phyloP scores from a whole-genome alignment of 345 rosid genomes.

The Lepidium aucheri region DNA sequence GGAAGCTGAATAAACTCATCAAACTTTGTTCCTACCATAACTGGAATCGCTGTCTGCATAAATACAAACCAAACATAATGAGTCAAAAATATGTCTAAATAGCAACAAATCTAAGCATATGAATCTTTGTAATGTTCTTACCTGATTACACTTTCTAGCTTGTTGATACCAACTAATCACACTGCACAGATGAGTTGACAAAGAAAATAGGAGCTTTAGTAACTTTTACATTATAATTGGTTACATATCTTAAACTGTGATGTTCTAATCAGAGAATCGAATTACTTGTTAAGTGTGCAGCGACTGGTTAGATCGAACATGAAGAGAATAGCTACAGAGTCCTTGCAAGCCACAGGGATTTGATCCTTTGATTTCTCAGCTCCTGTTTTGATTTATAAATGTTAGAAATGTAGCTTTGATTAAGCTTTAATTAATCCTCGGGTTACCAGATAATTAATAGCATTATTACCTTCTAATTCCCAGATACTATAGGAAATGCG shows the following conservation, averaged over 20 bases:
- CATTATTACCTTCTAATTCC: constrained; percentile 60
- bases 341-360: constrained; percentile 70
- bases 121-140: neutral
- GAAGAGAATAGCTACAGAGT: constrained; percentile 74
- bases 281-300: constrained; percentile 52
- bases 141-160: constrained; percentile 82
- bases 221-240: too few relatives aligned
- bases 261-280: too few relatives aligned
- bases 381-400: constrained; percentile 29
- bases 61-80: neutral
- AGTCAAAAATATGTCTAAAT: too few relatives aligned
- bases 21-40: constrained; percentile 81
- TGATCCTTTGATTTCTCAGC: constrained; percentile 38
- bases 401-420: neutral
- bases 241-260: too few relatives aligned
- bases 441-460: neutral
- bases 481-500: constrained; percentile 73
- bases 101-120: too few relatives aligned
- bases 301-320: constrained; percentile 94
- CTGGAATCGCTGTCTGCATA: constrained; percentile 71
- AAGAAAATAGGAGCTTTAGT: neutral
- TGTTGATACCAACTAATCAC: constrained; percentile 72
- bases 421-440: neutral
- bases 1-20: constrained; percentile 96
- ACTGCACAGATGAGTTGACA: constrained; percentile 31